Evolutionary conservation across 2,329 filamentous ascomycete genomes (phyloP), one percentile per base, ranked within the genome.

Genomic region (Endoconidiophora laricicola): DNA sequence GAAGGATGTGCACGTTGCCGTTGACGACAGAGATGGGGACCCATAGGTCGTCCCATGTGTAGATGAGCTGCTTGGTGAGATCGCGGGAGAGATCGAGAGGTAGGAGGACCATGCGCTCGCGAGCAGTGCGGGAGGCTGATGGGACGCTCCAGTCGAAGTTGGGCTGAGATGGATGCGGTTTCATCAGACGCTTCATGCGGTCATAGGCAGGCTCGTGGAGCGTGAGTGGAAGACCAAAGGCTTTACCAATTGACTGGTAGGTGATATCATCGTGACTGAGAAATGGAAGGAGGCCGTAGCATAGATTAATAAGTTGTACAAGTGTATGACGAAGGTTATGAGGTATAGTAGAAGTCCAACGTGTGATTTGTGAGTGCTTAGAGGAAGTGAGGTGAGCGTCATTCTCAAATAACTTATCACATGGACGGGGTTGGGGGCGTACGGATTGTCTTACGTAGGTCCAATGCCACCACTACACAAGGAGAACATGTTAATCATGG

Each of bases 221-320:
- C 57, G 80, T 74, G 16, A 96, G 69, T 12, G 80, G 76, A 6
- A 95, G 71, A 41, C 70, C 67, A 63, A 95, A 96, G 6, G 88
- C 91, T 62, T 86, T 87, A 56, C 86, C 88, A 62, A 98, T 93
- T 38, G 86, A 90, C 60, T 84, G 73, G 67, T 98, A 98, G 23
- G 91, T 96, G 58, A 96, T 96, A 62, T 98, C 91, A 65, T 98
- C 91, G 69, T 96, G 90, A 50, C 86, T 93, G 40, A 16, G 22
- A 43, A 26, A 12, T 12, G 18, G n/a, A 33, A 43, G 9, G 12
- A 12, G 12, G 5, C 9, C 12, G 12, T 33, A 3, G 12, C 29
- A 12, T 3, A 3, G 29, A 33, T 42, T 33, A 33, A 14, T 16
- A 43, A 10, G 23, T 16, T 2, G 9, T 4, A 3, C 29, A 33